Percentiles rank a stretch among this genome's conserved stretches.
Conservation (phyloP, 148 eudicot species). For the Amaranthus hypochondriacus region DNA sequence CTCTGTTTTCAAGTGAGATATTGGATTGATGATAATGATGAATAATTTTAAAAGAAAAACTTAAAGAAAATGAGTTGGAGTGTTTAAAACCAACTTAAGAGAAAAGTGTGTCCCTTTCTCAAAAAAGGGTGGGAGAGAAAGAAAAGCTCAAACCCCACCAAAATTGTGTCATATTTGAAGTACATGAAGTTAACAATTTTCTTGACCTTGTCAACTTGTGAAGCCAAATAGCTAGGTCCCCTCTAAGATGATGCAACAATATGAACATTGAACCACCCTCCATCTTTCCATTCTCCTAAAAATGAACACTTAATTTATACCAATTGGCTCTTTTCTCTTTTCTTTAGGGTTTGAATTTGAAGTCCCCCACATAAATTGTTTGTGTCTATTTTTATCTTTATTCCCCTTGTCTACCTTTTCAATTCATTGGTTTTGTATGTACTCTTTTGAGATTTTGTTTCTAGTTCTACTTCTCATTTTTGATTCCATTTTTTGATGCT, state of each 20-base stretch:
- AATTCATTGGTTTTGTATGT: conserved; percentile 18
- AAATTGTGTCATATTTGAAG: conserved; percentile 19
- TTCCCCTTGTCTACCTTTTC: conserved; percentile 11
- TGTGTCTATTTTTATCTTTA: conserved; percentile 13
- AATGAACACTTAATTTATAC: neutral
- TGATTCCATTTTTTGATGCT: neutral
- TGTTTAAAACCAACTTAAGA: conserved; percentile 15
- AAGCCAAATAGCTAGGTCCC: conserved; percentile 11
- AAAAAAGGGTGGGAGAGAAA: conserved; percentile 23
- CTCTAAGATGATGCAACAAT: conserved; percentile 25
- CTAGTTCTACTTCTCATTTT: neutral
- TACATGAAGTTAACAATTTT: conserved; percentile 17
- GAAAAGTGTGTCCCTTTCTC: conserved; percentile 34
- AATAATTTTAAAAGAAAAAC: neutral
- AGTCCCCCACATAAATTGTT: conserved; percentile 24
- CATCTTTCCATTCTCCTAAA: neutral
- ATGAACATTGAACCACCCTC: conserved; percentile 11
- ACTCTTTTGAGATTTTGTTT: conserved; percentile 8
- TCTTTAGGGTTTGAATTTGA: conserved; percentile 19
- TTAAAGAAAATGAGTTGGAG: neutral
- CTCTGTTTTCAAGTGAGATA: too few relatives aligned
- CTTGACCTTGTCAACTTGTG: conserved; percentile 22
- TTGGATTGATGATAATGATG: too few relatives aligned
- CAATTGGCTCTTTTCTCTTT: conserved; percentile 29
- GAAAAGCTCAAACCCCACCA: conserved; percentile 24